phyloP scores from a whole-genome alignment of 495 filamentous ascomycete species.

The Hypoxylon lienhwacheense region DNA sequence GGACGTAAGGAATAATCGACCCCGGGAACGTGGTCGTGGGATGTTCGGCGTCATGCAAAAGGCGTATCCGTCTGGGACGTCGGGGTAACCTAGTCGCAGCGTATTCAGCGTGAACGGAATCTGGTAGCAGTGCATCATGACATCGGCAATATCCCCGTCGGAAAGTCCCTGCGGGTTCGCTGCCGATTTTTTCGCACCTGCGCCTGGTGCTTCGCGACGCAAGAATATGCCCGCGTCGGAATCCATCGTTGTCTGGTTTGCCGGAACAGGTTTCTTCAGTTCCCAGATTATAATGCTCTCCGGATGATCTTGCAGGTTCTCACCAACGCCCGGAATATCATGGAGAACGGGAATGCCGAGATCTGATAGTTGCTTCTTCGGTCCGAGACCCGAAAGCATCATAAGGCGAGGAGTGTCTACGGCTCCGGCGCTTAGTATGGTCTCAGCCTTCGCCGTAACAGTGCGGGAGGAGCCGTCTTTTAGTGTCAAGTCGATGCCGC shows the following conservation, averaged over 20 bases:
- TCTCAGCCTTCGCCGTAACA: slow-evolving; percentile 66
- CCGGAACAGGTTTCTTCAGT: slow-evolving; percentile 72
- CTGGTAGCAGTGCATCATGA: slow-evolving; percentile 94
- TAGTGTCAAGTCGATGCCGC: slow-evolving; percentile 66
- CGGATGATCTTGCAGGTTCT: slow-evolving; percentile 78
- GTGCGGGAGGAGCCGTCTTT: slow-evolving; percentile 64
- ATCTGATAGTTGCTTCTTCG: slow-evolving; percentile 63
- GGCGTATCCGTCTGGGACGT: slow-evolving; percentile 67
- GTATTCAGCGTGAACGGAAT: slow-evolving; percentile 79
- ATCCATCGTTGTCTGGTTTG: slow-evolving; percentile 82
- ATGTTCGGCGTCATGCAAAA: slow-evolving; percentile 95
- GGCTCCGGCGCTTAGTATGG: slow-evolving; percentile 75
- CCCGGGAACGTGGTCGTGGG: slow-evolving; percentile 74
- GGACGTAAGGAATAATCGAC: slow-evolving; percentile 71
- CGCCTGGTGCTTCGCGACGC: slow-evolving; percentile 66
- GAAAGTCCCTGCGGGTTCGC: slow-evolving; percentile 46
- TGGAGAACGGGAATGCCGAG: slow-evolving; percentile 69
- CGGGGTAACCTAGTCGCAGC: slow-evolving; percentile 68
- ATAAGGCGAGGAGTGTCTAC: slow-evolving; percentile 75
- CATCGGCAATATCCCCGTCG: slow-evolving; percentile 70
- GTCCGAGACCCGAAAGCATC: slow-evolving; percentile 75
- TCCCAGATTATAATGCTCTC: slow-evolving; percentile 84
- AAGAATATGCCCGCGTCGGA: slow-evolving; percentile 84
- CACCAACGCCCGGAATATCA: slow-evolving; percentile 76
- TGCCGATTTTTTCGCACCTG: slow-evolving; percentile 48